phyloP scores from a whole-genome alignment of 352 stramenopile genomes.

The Pseudoperonospora humuli region DNA sequence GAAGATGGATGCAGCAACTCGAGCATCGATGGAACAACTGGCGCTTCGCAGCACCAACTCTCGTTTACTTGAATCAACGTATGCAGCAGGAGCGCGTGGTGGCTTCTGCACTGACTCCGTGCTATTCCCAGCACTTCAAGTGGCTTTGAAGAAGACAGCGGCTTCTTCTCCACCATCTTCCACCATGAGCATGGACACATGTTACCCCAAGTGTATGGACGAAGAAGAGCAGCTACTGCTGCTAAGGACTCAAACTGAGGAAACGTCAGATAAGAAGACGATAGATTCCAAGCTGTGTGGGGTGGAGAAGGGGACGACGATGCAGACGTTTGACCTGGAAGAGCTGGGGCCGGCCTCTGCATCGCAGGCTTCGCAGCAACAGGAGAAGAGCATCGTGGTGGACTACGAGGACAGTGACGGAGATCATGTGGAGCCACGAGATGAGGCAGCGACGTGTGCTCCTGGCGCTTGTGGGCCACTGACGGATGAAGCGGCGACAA shows the following conservation, averaged over 20 bases:
- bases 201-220: constrained; percentile 44
- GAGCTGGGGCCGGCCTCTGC: constrained; percentile 26
- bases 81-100: not conserved
- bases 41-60: not conserved
- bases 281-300: too few relatives aligned
- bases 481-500: constrained; percentile 11
- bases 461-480: constrained; percentile 38
- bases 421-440: constrained; percentile 6
- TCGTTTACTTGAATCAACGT: not conserved
- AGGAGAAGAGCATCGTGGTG: constrained; percentile 41
- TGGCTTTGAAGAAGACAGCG: constrained; percentile 1
- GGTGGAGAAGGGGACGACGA: constrained; percentile 1
- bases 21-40: not conserved
- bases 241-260: constrained; percentile 1
- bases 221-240: constrained; percentile 7
- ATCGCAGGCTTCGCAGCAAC: not conserved
- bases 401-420: constrained; percentile 41
- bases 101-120: constrained; percentile 4
- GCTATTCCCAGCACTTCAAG: constrained; percentile 1
- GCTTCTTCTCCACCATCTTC: too few relatives aligned
- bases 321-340: constrained; percentile 41
- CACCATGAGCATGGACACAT: constrained; percentile 25
- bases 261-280: constrained; percentile 2
- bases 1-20: too few relatives aligned
- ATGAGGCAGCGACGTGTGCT: constrained; percentile 25